Conservation (phyloP, 1,284 basidiomycete genomes). For the Sanguinoderma infundibulare region DNA sequence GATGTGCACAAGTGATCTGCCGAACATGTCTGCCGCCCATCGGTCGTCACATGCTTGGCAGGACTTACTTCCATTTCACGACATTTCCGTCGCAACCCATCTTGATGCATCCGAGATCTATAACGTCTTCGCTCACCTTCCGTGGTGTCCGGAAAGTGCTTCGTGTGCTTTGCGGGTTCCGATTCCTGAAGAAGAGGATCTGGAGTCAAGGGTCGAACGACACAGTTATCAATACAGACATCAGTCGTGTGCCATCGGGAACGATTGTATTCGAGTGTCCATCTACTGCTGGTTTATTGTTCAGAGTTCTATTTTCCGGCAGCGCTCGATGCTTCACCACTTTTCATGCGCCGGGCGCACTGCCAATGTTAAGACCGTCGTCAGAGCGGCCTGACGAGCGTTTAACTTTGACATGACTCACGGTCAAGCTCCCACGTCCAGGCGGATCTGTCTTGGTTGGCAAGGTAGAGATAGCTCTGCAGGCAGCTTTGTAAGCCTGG, state of each 20-base stretch:
- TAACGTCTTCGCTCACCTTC: too few species aligned
- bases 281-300: too few species aligned
- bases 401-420: constrained; percentile 23
- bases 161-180: too few species aligned
- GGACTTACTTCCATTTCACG: too few species aligned
- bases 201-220: too few species aligned
- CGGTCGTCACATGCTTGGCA: neutral
- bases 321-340: constrained; percentile 23
- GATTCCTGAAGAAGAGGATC: too few species aligned
- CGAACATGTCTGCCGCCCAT: neutral
- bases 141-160: too few species aligned
- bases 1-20: neutral
- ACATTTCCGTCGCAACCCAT: neutral
- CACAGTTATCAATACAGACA: too few species aligned
- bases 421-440: constrained; percentile 58
- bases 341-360: constrained; percentile 41
- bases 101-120: too few species aligned
- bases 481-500: neutral
- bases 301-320: too few species aligned
- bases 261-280: too few species aligned
- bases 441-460: constrained; percentile 47
- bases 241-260: too few species aligned
- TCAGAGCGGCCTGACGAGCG: neutral
- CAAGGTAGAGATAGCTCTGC: constrained; percentile 47
- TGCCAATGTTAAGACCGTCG: constrained; percentile 20